Evolutionary conservation across 2,329 filamentous ascomycete genomes (phyloP), one percentile per base, ranked within the genome.

Genomic region (Talaromyces sp.): DNA sequence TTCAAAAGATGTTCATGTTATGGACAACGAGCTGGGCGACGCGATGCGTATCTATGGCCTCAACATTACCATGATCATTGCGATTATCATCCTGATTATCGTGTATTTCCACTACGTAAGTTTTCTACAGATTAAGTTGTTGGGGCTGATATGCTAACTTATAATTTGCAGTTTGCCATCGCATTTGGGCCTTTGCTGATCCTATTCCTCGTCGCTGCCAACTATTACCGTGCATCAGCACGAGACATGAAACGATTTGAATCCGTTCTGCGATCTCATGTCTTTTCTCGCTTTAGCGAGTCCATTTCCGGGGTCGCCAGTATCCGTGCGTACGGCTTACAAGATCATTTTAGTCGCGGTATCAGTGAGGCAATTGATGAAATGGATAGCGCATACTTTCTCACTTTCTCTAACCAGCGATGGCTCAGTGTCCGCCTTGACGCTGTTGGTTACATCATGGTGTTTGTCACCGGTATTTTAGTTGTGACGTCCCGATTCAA

Each of bases 241-340:
- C 89, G 95, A 59, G 93, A 98, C 78, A 89, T 98, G 71, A 98
- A 98, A 82, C 90, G 95, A 1, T 93, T 95, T 76, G 95, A 98
- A 78, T 88, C 94, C 0, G 88, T 97, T 6, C 85, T 97, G 45
- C 89, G 95, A 60, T 97, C 93, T 2, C 85, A 84, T 22, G 91
- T 99, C 27, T 97, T 97, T 79, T 90, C 94, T 66, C 92, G 91
- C 73, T 98, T 99, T 73, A 87, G 90, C 71, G 94, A 99, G 78
- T 92, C 92, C 0, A 85, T 97, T 57, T 89, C 86, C 57, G 93
- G 93, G 4, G 89, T 90, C n/a, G 85, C 93, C 0, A 92, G 89
- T 1, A 97, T 97, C 72, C 87, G 92, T 33, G 93, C 93, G 0
- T 97, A 97, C 70, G 92, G 92, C 0, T 80, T 97, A 9, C 86